Percentiles rank a stretch among this genome's conserved stretches.
phyloP scores from a whole-genome alignment of 106 monocot genomes.

The Allium cepa region DNA sequence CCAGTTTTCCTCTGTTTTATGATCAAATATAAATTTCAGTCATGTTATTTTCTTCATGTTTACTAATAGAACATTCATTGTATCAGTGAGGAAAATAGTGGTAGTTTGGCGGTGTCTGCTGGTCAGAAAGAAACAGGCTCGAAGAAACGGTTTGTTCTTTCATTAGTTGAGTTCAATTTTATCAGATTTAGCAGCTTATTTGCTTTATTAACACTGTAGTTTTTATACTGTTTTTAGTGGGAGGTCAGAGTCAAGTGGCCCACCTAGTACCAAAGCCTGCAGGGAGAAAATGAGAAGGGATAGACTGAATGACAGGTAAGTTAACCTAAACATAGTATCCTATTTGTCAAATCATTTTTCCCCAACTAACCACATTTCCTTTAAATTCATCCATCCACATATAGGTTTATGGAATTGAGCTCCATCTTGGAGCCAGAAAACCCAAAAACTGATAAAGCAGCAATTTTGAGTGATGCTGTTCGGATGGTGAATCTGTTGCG shows the following conservation, averaged over 20 bases:
- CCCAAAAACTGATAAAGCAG: slow-evolving; percentile 57
- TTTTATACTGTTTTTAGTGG: slow-evolving; percentile 26
- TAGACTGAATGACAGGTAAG: slow-evolving; percentile 70
- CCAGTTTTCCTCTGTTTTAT: too few species aligned
- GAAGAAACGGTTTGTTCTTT: slow-evolving; percentile 50
- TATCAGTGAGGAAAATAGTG: slow-evolving; percentile 37
- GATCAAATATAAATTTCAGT: too few species aligned
- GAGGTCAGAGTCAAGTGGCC: slow-evolving; percentile 36
- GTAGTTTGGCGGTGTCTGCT: slow-evolving; percentile 28
- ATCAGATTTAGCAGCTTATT: not conserved
- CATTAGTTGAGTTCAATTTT: not conserved
- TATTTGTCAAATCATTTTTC: not conserved
- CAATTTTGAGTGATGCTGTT: slow-evolving; percentile 56
- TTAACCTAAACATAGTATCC: not conserved
- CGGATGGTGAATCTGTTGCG: slow-evolving; percentile 59
- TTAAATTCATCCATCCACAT: too few species aligned
- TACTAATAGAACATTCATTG: too few species aligned
- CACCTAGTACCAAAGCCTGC: slow-evolving; percentile 60
- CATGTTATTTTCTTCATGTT: too few species aligned
- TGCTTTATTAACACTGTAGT: not conserved
- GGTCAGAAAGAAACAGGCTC: slow-evolving; percentile 24
- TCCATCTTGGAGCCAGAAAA: slow-evolving; percentile 59
- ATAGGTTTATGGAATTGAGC: slow-evolving; percentile 62
- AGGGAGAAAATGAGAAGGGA: slow-evolving; percentile 87
- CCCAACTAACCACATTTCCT: too few species aligned